Base-by-base conservation (phyloP, 768 basidiomycete species). In the Termitomyces heimii region DNA sequence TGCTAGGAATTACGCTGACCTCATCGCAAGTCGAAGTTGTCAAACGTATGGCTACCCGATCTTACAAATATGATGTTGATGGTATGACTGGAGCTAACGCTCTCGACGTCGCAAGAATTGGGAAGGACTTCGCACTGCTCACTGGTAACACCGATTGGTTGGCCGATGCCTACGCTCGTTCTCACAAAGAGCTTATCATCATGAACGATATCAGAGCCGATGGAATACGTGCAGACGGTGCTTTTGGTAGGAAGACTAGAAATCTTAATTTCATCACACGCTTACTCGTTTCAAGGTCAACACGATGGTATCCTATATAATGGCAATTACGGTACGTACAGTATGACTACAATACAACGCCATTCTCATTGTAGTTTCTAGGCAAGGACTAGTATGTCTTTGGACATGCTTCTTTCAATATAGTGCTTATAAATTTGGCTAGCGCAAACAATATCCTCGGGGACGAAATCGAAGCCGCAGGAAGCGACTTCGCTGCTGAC, bases 221-320 rank as follows among this genome's bases (percentile, higher is more conserved):
- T 65, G 88, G 88, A 7, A 87, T 89, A 48, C 72, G 77, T 43
- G 65, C 75, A 8, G 81, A 82, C 62, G 81, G 80, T 8, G 75
- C 77, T 32, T 82, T 82, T 59, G 77, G 77, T 74, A 63, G 59
- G 68, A 50, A 20, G 13, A 24, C 12, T 52, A 29, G 26, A 12
- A 40, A 28, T 28, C n/a, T 52, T 40, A 7, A 13, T 13, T 29
- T 40, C 37, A 29, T 52, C 26, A 18, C n/a, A n/a, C 31, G 18
- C 42, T 26, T 51, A 5, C 26, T 32, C 8, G 52, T 34, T 43
- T 20, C 52, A 52, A 78, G 76, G 74, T 18, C 78, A 88, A 68
- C 88, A 89, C 67, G 70, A 66, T 35, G 87, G 87, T 14, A 73
- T 87, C 26, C 65, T 86, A 5, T 89, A 88, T 63, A 86, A 84